phyloP scores from a whole-genome alignment of 306 rosid genomes.

The Sicyos edulis region DNA sequence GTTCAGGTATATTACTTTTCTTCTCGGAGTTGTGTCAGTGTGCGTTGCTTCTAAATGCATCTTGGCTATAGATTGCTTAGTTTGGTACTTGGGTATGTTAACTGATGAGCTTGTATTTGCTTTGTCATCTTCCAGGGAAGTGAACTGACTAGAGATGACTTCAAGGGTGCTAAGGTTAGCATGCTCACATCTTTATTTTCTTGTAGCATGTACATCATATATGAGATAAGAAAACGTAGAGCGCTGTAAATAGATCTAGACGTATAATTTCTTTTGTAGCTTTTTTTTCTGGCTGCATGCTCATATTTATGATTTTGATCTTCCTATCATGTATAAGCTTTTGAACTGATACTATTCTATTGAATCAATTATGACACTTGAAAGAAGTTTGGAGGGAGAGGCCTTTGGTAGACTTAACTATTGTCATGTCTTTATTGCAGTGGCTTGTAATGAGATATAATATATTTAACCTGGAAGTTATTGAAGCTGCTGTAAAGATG shows the following conservation, averaged over 20 bases:
- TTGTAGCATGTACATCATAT: background rate
- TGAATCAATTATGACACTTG: no score
- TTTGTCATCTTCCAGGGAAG: slow-evolving; percentile 43
- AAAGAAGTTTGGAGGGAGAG: no score
- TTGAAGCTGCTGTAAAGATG: slow-evolving; percentile 61
- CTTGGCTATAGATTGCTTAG: background rate
- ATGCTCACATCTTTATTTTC: background rate
- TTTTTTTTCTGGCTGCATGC: background rate
- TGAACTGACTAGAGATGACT: slow-evolving; percentile 68
- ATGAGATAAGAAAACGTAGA: background rate
- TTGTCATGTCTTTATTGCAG: slow-evolving; percentile 45
- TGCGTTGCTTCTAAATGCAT: background rate
- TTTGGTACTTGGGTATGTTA: background rate
- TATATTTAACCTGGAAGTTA: slow-evolving; percentile 65
- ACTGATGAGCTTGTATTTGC: background rate
- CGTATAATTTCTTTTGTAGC: no score
- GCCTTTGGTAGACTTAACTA: slow-evolving; percentile 23
- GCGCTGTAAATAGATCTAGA: background rate
- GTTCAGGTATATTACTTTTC: slow-evolving; percentile 47
- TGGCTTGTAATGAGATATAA: slow-evolving; percentile 84
- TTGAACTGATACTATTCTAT: no score
- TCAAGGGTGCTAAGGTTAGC: slow-evolving; percentile 82
- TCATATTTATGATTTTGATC: no score
- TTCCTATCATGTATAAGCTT: no score
- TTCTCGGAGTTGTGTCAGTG: background rate